Evolutionary conservation across 345 rosid genomes (phyloP).

Genomic region (Cardiospermum halicacabum): DNA sequence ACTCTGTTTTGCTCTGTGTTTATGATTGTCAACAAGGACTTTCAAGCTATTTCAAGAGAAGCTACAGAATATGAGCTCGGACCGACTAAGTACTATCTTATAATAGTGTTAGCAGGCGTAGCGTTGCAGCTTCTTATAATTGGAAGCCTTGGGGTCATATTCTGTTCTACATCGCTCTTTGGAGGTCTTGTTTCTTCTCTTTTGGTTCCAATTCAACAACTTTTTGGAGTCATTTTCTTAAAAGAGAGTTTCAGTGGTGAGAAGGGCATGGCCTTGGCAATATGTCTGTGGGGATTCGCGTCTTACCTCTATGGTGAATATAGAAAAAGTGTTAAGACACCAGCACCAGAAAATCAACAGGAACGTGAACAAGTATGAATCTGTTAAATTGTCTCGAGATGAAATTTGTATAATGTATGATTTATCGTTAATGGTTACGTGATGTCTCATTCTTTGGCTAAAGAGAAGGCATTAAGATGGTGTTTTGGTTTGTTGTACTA

Average conservation of each 20-base stretch:
- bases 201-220: conserved; percentile 3
- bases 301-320: conserved; percentile 5
- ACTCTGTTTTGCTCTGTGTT: conserved; percentile 9
- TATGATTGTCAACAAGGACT: not conserved
- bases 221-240: conserved; percentile 2
- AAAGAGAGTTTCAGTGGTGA: not conserved
- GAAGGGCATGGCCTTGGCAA: conserved; percentile 7
- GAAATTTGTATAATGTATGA: too few species aligned
- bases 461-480: too few species aligned
- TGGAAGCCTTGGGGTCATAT: not conserved
- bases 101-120: not conserved
- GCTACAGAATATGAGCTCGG: not conserved
- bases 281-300: conserved; percentile 10
- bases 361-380: not conserved
- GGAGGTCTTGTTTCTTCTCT: conserved; percentile 5
- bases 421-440: too few species aligned
- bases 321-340: not conserved
- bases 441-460: too few species aligned
- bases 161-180: conserved; percentile 8
- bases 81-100: conserved; percentile 3
- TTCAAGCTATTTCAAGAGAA: conserved; percentile 1
- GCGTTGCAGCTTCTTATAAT: not conserved
- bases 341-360: not conserved
- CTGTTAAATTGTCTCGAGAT: too few species aligned
- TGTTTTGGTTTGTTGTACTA: too few species aligned